A percentile compares a stretch with the other conserved stretches of the same genome.
Conservation (phyloP, 345 rosid genomes). For the Populus deltoides region DNA sequence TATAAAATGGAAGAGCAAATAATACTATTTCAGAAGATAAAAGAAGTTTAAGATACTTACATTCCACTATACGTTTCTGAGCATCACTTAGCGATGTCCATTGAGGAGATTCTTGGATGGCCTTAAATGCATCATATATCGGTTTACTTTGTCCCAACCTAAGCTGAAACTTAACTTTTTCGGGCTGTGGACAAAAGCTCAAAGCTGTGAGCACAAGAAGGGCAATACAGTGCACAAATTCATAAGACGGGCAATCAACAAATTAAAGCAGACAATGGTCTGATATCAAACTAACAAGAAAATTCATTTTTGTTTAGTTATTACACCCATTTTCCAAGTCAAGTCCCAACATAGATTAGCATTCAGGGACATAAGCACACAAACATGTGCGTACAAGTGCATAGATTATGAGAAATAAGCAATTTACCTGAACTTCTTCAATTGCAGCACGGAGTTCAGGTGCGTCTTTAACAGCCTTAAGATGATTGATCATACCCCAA, state of each 20-base stretch:
- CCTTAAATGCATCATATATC: slow-evolving; percentile 66
- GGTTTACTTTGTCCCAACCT: slow-evolving; percentile 81
- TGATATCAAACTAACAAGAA: too few species aligned
- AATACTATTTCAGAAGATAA: neutral
- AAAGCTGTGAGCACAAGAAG: slow-evolving; percentile 7
- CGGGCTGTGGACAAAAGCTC: slow-evolving; percentile 48
- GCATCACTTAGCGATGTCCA: slow-evolving; percentile 63
- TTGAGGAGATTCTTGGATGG: slow-evolving; percentile 63
- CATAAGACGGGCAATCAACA: neutral
- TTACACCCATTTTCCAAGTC: too few species aligned
- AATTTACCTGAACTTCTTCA: slow-evolving; percentile 81
- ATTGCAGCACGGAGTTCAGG: slow-evolving; percentile 86
- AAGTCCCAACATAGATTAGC: too few species aligned
- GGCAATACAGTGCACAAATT: neutral
- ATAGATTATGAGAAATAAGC: neutral
- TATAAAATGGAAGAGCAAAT: neutral
- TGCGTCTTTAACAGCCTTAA: slow-evolving; percentile 81
- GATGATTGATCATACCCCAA: slow-evolving; percentile 81
- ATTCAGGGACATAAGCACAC: too few species aligned
- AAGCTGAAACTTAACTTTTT: slow-evolving; percentile 70
- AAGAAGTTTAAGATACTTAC: slow-evolving; percentile 34
- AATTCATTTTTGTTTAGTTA: too few species aligned
- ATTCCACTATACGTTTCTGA: slow-evolving; percentile 65
- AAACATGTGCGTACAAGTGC: neutral
- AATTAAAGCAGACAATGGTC: too few species aligned